phyloP scores from a whole-genome alignment of 441 rosid genomes.

The Mallotus japonicus region DNA sequence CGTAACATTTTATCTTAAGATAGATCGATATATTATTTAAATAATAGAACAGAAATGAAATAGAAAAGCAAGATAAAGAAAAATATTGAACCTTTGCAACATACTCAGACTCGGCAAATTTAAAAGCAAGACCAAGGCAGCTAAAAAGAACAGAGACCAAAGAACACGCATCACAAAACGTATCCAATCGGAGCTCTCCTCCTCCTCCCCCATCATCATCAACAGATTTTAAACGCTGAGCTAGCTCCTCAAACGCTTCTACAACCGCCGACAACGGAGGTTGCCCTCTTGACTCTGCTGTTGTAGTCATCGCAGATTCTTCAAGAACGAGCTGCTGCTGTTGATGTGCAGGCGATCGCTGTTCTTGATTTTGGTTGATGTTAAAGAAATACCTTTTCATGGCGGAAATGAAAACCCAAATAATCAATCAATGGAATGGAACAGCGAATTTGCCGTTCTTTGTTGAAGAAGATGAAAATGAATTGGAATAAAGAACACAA shows the following conservation, averaged over 20 bases:
- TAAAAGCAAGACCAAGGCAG: conserved; percentile 87
- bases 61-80: neutral
- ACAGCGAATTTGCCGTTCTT: too few relatives aligned
- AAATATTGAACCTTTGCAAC: conserved; percentile 52
- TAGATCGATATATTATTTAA: neutral
- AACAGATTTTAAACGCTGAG: conserved; percentile 31
- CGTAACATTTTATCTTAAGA: neutral
- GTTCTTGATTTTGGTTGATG: neutral
- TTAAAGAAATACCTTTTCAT: conserved; percentile 20
- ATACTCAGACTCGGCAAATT: conserved; percentile 86
- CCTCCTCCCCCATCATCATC: neutral
- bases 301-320: conserved; percentile 25
- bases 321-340: conserved; percentile 24
- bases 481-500: neutral
- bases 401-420: neutral
- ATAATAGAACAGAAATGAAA: neutral
- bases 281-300: conserved; percentile 13
- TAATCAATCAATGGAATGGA: neutral
- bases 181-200: conserved; percentile 49
- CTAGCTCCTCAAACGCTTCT: conserved; percentile 68
- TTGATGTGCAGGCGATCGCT: neutral
- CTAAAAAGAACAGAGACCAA: conserved; percentile 72
- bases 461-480: neutral
- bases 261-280: conserved; percentile 57
- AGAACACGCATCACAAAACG: conserved; percentile 68